Conservation (phyloP, 2,329 filamentous ascomycete genomes). For the Diaporthe longicolla region DNA sequence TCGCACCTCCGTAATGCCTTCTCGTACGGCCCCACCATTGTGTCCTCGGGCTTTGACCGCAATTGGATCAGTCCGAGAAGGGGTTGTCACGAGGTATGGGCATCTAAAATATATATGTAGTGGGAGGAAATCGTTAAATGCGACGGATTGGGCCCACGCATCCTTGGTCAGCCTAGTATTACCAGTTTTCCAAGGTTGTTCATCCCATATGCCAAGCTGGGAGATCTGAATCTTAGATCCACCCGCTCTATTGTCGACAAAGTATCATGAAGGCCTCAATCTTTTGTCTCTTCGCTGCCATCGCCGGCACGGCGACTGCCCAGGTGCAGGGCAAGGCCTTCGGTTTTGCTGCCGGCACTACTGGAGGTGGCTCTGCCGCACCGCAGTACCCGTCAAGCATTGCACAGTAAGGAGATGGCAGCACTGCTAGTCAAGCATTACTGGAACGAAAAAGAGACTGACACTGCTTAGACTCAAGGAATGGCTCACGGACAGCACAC, state of each 20-base stretch:
- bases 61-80: background rate
- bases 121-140: background rate
- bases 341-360: conserved; percentile 66
- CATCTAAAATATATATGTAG: conserved; percentile 1
- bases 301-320: conserved; percentile 5
- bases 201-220: background rate
- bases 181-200: background rate
- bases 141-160: background rate
- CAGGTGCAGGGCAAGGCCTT: conserved; percentile 15
- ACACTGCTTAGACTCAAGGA: conserved; percentile 52
- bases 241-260: background rate
- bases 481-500: conserved; percentile 67
- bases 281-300: background rate
- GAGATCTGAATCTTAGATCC: background rate
- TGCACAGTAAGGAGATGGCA: conserved; percentile 57
- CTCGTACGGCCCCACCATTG: conserved; percentile 2
- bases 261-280: conserved; percentile 2
- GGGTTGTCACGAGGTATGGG: background rate
- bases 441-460: background rate
- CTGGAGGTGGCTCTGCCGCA: conserved; percentile 67
- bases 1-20: background rate
- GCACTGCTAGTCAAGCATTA: background rate
- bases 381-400: conserved; percentile 67
- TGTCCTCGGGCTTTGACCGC: background rate
- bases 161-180: background rate